These are phyloP conservation scores for Lasiodiplodia theobromae DNA, from an alignment of 2,329 filamentous ascomycete species.

Conservation along the genomic window DNA sequence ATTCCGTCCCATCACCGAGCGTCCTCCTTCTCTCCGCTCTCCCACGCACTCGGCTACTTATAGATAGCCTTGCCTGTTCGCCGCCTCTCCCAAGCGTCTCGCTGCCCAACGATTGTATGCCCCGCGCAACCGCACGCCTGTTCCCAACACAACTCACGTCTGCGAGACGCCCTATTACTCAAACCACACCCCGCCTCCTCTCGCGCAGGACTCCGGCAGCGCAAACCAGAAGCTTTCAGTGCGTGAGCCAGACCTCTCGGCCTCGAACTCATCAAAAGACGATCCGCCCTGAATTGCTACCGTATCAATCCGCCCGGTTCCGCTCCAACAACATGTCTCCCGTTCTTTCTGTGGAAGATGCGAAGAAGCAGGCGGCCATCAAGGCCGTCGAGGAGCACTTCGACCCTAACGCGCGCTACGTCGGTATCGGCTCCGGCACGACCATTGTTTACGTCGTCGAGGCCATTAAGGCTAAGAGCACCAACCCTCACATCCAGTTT, in stretches of 20 bases:
- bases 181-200: neutral
- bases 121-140: slow-evolving; percentile 19
- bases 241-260: neutral
- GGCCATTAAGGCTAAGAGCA: slow-evolving; percentile 64
- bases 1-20: slow-evolving; percentile 14
- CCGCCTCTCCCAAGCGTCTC: neutral
- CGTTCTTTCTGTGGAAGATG: slow-evolving; percentile 64
- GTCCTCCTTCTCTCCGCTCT: neutral
- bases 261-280: neutral
- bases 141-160: slow-evolving; percentile 12
- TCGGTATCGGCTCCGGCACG: slow-evolving; percentile 83
- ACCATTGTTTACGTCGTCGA: slow-evolving; percentile 87
- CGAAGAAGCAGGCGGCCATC: slow-evolving; percentile 77
- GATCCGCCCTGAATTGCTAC: neutral
- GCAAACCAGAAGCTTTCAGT: neutral
- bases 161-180: slow-evolving; percentile 8
- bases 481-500: slow-evolving; percentile 72
- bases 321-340: slow-evolving; percentile 24
- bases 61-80: neutral
- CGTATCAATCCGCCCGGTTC: slow-evolving; percentile 7
- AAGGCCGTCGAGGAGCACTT: slow-evolving; percentile 78
- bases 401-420: slow-evolving; percentile 64
- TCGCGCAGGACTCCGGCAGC: neutral
- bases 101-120: slow-evolving; percentile 27
- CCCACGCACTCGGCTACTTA: slow-evolving; percentile 3